These are phyloP conservation scores for Thielaviopsis ethacetica DNA, from an alignment of 2,329 filamentous ascomycete species.

Conservation along the genomic window DNA sequence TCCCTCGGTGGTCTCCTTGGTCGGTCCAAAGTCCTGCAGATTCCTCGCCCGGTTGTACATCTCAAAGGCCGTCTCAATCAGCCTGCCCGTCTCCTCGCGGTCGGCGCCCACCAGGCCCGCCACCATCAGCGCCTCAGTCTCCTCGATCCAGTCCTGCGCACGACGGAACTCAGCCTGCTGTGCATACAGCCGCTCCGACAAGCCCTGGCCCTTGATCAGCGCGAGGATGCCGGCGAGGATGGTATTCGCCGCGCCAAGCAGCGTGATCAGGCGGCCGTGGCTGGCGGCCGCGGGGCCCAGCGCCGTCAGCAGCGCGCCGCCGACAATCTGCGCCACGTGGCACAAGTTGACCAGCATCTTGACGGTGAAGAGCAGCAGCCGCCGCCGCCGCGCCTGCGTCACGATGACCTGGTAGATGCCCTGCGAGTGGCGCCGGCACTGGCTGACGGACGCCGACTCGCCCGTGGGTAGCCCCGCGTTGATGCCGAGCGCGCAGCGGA, in stretches of 20 bases:
- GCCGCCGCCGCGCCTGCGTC: not conserved
- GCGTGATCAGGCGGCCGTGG: conserved; percentile 35
- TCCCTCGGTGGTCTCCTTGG: not conserved
- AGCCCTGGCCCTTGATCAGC: conserved; percentile 33
- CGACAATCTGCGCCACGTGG: conserved; percentile 29
- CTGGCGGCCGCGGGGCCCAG: conserved; percentile 29
- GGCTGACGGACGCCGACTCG: not conserved
- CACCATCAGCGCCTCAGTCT: conserved; percentile 29
- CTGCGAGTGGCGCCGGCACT: conserved; percentile 3
- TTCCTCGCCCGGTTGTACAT: conserved; percentile 25
- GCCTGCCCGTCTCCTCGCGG: conserved; percentile 24
- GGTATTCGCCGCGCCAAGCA: conserved; percentile 46
- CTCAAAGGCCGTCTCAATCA: conserved; percentile 27
- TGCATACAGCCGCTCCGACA: conserved; percentile 30
- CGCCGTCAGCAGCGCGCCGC: conserved; percentile 30
- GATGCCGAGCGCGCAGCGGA: conserved; percentile 7
- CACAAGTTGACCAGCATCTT: conserved; percentile 24
- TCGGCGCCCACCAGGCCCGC: conserved; percentile 26
- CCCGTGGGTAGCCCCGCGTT: not conserved
- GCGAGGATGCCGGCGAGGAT: conserved; percentile 45
- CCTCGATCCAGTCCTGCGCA: conserved; percentile 37
- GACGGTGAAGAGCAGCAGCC: conserved; percentile 20
- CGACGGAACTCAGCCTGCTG: conserved; percentile 29
- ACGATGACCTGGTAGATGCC: conserved; percentile 4
- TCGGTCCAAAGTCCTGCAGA: conserved; percentile 4